These are phyloP conservation scores for Aspergillus haitiensis DNA, from an alignment of 495 filamentous ascomycete species.

Conservation along the genomic window DNA sequence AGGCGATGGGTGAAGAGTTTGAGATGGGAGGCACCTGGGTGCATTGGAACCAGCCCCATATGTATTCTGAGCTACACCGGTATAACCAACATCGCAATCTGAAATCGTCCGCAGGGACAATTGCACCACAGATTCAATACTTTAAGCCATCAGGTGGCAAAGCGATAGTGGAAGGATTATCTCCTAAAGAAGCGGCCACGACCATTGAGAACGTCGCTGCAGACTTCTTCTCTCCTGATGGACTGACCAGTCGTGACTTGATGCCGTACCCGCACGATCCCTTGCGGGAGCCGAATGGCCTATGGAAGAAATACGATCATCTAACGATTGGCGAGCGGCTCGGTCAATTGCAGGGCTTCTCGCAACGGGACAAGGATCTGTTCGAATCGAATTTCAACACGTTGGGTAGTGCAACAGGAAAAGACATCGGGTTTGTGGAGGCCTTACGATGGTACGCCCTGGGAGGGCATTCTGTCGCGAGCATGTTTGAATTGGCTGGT, in stretches of 20 bases:
- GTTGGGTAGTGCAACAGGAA: slow-evolving; percentile 22
- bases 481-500: slow-evolving; percentile 17
- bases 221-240: slow-evolving; percentile 21
- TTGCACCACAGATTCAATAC: slow-evolving; percentile 8
- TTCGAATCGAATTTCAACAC: slow-evolving; percentile 22
- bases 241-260: slow-evolving; percentile 14
- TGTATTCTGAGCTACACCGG: slow-evolving; percentile 27
- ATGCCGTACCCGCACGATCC: slow-evolving; percentile 26
- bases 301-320: slow-evolving; percentile 18
- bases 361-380: slow-evolving; percentile 16
- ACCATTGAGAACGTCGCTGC: slow-evolving; percentile 10
- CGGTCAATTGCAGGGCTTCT: slow-evolving; percentile 1
- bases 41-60: slow-evolving; percentile 26
- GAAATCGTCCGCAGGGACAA: slow-evolving; percentile 20
- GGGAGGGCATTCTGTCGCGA: slow-evolving; percentile 3
- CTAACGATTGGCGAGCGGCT: slow-evolving; percentile 18
- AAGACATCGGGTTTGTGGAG: slow-evolving; percentile 21
- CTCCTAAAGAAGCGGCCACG: neutral
- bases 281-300: slow-evolving; percentile 13
- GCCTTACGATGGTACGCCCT: slow-evolving; percentile 26
- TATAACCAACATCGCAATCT: slow-evolving; percentile 24
- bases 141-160: slow-evolving; percentile 10
- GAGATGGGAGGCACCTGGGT: slow-evolving; percentile 41
- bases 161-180: neutral
- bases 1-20: slow-evolving; percentile 23